Percentiles rank a stretch among this genome's conserved stretches.
Conservation (phyloP, 495 filamentous ascomycete species). For the Glutinoglossum americanum region DNA sequence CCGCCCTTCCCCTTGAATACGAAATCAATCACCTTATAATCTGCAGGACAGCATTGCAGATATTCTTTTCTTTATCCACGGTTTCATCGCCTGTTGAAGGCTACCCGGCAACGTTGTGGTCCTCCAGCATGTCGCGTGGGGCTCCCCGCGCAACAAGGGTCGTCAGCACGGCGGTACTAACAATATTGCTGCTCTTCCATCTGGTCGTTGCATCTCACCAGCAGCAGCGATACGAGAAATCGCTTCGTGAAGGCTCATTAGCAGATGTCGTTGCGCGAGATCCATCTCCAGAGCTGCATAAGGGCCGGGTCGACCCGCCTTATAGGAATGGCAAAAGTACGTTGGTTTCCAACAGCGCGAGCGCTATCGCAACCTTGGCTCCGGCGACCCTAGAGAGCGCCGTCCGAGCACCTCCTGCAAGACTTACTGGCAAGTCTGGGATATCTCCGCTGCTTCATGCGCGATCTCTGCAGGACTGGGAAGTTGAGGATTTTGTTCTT, state of each 20-base stretch:
- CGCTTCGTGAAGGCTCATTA: slow-evolving; percentile 11
- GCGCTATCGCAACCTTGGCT: slow-evolving; percentile 87
- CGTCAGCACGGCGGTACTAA: slow-evolving; percentile 22
- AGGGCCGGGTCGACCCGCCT: slow-evolving; percentile 12
- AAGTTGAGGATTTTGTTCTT: slow-evolving; percentile 98
- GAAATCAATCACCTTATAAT: not conserved
- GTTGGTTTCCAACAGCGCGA: slow-evolving; percentile 48
- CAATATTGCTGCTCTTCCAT: slow-evolving; percentile 30
- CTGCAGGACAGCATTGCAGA: not conserved
- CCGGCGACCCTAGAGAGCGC: slow-evolving; percentile 47
- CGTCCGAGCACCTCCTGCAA: slow-evolving; percentile 67
- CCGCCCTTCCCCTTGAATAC: not conserved
- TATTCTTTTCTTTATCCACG: not conserved
- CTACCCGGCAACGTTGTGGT: not conserved
- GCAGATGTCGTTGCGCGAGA: slow-evolving; percentile 5
- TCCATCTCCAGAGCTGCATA: slow-evolving; percentile 10
- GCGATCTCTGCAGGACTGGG: slow-evolving; percentile 95
- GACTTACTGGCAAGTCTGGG: slow-evolving; percentile 36
- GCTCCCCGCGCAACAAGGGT: slow-evolving; percentile 15
- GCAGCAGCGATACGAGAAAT: slow-evolving; percentile 26
- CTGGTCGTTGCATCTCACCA: slow-evolving; percentile 31
- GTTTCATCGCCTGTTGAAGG: not conserved
- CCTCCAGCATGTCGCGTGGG: slow-evolving; percentile 13
- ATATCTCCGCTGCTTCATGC: slow-evolving; percentile 54
- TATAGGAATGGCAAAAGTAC: slow-evolving; percentile 21